phyloP scores from a whole-genome alignment of 2,329 filamentous ascomycete species.

The Fusarium sp. region DNA sequence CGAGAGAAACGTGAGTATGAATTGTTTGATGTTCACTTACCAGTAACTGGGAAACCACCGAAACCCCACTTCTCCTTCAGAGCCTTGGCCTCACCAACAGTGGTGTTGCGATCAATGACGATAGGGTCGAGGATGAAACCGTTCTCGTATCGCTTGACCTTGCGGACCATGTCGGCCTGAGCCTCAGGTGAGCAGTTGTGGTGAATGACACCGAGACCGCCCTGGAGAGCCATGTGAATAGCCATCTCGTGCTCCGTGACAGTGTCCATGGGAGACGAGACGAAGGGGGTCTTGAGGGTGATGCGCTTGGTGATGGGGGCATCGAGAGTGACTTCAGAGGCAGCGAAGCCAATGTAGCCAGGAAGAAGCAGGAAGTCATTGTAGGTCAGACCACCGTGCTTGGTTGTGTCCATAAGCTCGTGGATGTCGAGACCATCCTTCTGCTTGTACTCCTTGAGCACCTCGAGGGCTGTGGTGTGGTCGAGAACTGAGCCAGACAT shows the following conservation, averaged over 20 bases:
- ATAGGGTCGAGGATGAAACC: slow-evolving; percentile 98
- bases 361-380: slow-evolving; percentile 98
- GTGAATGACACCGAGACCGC: slow-evolving; percentile 94
- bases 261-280: slow-evolving; percentile 99
- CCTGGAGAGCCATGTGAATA: slow-evolving; percentile 93
- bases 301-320: slow-evolving; percentile 96
- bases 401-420: slow-evolving; percentile 89
- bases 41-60: slow-evolving; percentile 97
- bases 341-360: slow-evolving; percentile 98
- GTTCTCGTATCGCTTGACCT: slow-evolving; percentile 99
- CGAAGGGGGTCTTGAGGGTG: slow-evolving; percentile 93
- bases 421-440: slow-evolving; percentile 89
- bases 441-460: slow-evolving; percentile 83
- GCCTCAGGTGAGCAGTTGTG: slow-evolving; percentile 99
- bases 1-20: slow-evolving; percentile 29
- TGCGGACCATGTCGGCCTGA: slow-evolving; percentile 98
- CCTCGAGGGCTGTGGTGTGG: slow-evolving; percentile 79
- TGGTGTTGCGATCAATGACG: slow-evolving; percentile 88
- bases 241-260: slow-evolving; percentile 99
- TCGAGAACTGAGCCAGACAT: slow-evolving; percentile 82
- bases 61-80: slow-evolving; percentile 99
- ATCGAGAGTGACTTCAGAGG: slow-evolving; percentile 88
- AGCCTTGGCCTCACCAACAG: slow-evolving; percentile 89
- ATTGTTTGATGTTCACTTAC: slow-evolving; percentile 70
- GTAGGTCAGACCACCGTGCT: slow-evolving; percentile 94